Evolutionary conservation across 1,284 basidiomycete species (phyloP).

Genomic region (Moniliophthora roreri): DNA sequence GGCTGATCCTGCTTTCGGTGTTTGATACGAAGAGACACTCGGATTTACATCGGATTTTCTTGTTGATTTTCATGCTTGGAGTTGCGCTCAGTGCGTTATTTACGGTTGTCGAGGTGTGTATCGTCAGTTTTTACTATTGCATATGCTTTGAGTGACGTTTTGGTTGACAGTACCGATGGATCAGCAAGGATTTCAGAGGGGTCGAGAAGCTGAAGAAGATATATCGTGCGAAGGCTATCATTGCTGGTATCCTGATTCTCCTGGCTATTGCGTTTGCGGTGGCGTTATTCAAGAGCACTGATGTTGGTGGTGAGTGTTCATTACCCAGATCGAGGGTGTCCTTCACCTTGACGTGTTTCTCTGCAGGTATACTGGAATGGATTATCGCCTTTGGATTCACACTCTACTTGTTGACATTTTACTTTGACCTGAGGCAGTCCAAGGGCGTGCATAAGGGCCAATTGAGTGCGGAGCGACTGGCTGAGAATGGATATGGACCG

Average conservation of each 20-base stretch:
- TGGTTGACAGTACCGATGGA: slow-evolving; percentile 54
- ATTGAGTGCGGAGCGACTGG: slow-evolving; percentile 25
- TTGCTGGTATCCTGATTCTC: slow-evolving; percentile 55
- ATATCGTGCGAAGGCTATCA: slow-evolving; percentile 60
- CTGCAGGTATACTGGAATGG: slow-evolving; percentile 67
- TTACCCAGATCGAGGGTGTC: not conserved
- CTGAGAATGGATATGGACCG: slow-evolving; percentile 4
- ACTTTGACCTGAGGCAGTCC: slow-evolving; percentile 60
- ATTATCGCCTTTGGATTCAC: slow-evolving; percentile 69
- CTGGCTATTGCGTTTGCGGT: slow-evolving; percentile 64
- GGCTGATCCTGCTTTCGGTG: slow-evolving; percentile 60
- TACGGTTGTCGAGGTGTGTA: slow-evolving; percentile 63
- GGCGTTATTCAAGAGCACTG: slow-evolving; percentile 40
- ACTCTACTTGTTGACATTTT: slow-evolving; percentile 69
- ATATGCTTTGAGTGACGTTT: not conserved
- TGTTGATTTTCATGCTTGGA: slow-evolving; percentile 64
- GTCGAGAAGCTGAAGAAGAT: slow-evolving; percentile 49
- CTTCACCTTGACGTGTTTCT: not conserved
- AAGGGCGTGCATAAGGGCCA: slow-evolving; percentile 44
- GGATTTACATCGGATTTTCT: slow-evolving; percentile 53
- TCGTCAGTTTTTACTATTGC: not conserved
- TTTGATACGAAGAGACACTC: slow-evolving; percentile 62
- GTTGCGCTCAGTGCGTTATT: slow-evolving; percentile 70
- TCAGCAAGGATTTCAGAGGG: slow-evolving; percentile 53
- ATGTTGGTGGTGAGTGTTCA: slow-evolving; percentile 50